Evolutionary conservation across 148 eudicot species (phyloP).

Genomic region (Rhododendron griersonianum): DNA sequence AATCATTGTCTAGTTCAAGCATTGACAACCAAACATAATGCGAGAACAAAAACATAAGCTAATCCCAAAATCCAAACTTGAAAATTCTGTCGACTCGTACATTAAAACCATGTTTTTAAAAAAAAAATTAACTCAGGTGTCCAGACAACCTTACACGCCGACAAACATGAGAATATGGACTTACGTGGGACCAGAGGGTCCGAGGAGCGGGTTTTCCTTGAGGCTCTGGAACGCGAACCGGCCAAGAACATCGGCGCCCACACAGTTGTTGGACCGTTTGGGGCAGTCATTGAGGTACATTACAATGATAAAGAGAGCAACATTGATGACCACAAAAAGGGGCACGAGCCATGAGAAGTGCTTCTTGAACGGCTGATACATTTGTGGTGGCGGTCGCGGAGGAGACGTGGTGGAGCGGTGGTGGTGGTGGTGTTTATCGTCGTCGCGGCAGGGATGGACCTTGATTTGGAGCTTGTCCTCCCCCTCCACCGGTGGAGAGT

Average conservation of each 20-base stretch:
- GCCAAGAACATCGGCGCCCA: constrained; percentile 34
- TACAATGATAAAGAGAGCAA: constrained; percentile 37
- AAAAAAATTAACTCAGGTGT: background rate
- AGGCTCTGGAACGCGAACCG: constrained; percentile 64
- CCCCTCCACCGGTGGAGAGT: constrained; percentile 22
- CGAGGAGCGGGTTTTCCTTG: constrained; percentile 75
- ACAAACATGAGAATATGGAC: background rate
- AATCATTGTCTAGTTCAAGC: background rate
- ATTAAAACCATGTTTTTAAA: too few relatives aligned
- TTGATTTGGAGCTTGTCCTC: constrained; percentile 29
- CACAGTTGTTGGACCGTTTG: constrained; percentile 28
- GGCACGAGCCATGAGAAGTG: constrained; percentile 69
- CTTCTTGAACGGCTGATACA: constrained; percentile 33
- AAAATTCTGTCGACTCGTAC: background rate
- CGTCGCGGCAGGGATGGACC: constrained; percentile 19
- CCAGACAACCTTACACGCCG: background rate
- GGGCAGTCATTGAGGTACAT: constrained; percentile 82
- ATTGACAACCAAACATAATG: background rate
- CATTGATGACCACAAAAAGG: constrained; percentile 29
- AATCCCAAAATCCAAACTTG: background rate
- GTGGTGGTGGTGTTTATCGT: background rate
- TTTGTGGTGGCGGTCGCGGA: constrained; percentile 7
- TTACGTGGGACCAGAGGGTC: constrained; percentile 70
- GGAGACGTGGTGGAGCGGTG: background rate
- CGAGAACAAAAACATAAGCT: background rate